Conservation (phyloP, 1,139 yeast species). For the Protomyces arabidopsidicola region DNA sequence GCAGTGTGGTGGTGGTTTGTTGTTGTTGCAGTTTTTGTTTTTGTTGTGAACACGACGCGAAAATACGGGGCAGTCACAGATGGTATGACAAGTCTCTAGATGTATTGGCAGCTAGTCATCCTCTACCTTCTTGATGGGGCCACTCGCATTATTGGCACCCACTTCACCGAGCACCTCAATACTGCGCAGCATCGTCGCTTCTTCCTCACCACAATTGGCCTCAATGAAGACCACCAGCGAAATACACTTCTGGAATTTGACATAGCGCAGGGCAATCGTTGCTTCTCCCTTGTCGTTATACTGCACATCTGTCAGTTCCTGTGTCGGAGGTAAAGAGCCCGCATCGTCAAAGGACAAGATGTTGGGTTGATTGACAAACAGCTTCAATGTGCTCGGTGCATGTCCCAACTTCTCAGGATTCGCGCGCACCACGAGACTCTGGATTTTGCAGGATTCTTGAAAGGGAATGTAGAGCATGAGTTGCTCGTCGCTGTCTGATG, state of each 20-base stretch:
- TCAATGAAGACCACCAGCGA: constrained; percentile 30
- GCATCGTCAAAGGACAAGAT: constrained; percentile 30
- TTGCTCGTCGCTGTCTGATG: constrained; percentile 31
- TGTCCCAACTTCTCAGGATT: neutral
- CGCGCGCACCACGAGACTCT: constrained; percentile 14
- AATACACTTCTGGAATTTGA: constrained; percentile 30
- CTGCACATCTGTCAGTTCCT: constrained; percentile 10
- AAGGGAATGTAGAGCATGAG: constrained; percentile 30
- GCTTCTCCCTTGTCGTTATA: constrained; percentile 28
- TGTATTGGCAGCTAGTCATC: neutral
- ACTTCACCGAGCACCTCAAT: constrained; percentile 23
- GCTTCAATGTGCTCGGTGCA: constrained; percentile 27
- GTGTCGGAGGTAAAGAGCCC: constrained; percentile 23
- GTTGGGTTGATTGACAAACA: constrained; percentile 26
- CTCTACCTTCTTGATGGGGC: constrained; percentile 14
- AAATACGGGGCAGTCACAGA: neutral
- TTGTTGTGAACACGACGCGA: neutral
- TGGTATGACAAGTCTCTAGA: too few species aligned
- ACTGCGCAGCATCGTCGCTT: constrained; percentile 24
- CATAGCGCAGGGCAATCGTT: constrained; percentile 28
- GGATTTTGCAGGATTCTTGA: constrained; percentile 26
- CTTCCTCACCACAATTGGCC: constrained; percentile 28
- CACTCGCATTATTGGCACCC: constrained; percentile 9
- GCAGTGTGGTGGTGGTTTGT: too few species aligned
- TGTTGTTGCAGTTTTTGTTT: neutral